phyloP scores from a whole-genome alignment of 768 basidiomycete species.

The Suillus sp. region DNA sequence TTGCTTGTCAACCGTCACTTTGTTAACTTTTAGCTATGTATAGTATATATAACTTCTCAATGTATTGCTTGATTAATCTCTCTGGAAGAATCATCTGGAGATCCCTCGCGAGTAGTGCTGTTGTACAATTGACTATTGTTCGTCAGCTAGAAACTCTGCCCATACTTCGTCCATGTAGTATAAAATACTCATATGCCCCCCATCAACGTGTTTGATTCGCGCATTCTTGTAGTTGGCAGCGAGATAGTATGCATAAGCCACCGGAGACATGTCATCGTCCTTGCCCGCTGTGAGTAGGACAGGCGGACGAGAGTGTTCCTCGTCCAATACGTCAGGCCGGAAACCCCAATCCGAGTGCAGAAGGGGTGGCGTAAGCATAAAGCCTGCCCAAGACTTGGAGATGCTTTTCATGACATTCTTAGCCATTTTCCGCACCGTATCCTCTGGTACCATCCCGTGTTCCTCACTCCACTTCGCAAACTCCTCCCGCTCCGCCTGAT shows the following conservation, averaged over 20 bases:
- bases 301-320: slow-evolving; percentile 44
- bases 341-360: slow-evolving; percentile 58
- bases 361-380: slow-evolving; percentile 42
- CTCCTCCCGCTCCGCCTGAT: slow-evolving; percentile 34
- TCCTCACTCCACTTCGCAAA: slow-evolving; percentile 45
- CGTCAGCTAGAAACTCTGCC: slow-evolving; percentile 33
- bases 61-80: slow-evolving; percentile 12
- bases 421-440: slow-evolving; percentile 45
- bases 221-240: slow-evolving; percentile 48
- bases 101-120: neutral
- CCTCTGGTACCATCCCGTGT: slow-evolving; percentile 43
- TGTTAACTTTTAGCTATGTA: slow-evolving; percentile 4
- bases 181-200: slow-evolving; percentile 51
- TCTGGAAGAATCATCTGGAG: neutral
- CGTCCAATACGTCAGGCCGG: slow-evolving; percentile 43
- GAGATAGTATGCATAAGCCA: slow-evolving; percentile 51
- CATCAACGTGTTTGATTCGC: slow-evolving; percentile 41
- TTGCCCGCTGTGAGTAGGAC: slow-evolving; percentile 48
- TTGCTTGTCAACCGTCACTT: neutral
- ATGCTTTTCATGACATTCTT: slow-evolving; percentile 49
- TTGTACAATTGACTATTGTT: slow-evolving; percentile 12
- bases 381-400: slow-evolving; percentile 53
- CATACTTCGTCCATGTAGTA: slow-evolving; percentile 50
- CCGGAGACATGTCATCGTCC: slow-evolving; percentile 45
- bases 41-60: neutral